A percentile compares a stretch with the other conserved stretches of the same genome.
phyloP scores from a whole-genome alignment of 495 filamentous ascomycete species.

The Tuber umbilicatum region DNA sequence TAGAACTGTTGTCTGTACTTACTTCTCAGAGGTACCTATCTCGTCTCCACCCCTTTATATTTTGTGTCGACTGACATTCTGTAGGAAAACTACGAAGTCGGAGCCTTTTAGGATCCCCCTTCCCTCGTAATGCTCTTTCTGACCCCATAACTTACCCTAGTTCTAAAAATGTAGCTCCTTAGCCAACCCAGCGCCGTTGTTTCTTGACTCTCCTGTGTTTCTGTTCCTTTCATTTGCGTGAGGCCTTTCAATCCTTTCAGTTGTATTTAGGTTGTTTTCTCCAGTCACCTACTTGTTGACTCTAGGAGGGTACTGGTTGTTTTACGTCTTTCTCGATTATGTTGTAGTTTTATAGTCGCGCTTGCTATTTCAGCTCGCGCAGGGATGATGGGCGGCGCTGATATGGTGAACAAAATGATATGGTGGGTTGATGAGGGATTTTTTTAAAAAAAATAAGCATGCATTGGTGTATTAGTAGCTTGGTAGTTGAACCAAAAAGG shows the following conservation, averaged over 20 bases:
- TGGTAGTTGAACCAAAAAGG: background rate
- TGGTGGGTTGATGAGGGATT: background rate
- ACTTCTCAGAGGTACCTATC: conserved; percentile 71
- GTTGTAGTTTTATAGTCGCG: background rate
- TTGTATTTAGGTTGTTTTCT: background rate
- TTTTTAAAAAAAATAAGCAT: background rate
- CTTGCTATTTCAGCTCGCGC: background rate
- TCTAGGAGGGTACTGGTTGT: background rate
- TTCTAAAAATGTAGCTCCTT: background rate
- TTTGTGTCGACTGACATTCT: background rate
- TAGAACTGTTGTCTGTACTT: conserved; percentile 90
- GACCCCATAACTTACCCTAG: background rate
- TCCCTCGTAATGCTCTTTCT: background rate
- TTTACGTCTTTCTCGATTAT: background rate
- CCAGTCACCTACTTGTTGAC: background rate
- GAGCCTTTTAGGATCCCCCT: conserved; percentile 38
- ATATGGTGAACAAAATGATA: background rate
- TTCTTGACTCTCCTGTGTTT: background rate
- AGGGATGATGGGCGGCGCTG: background rate
- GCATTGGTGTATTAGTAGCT: background rate
- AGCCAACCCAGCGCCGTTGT: background rate
- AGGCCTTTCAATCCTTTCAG: background rate
- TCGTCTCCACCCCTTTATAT: background rate
- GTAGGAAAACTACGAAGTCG: conserved; percentile 42
- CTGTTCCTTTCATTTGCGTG: background rate